Evolutionary conservation across 148 eudicot species (phyloP), one percentile per base, ranked within the genome.

Genomic region (Spergularia marina): DNA sequence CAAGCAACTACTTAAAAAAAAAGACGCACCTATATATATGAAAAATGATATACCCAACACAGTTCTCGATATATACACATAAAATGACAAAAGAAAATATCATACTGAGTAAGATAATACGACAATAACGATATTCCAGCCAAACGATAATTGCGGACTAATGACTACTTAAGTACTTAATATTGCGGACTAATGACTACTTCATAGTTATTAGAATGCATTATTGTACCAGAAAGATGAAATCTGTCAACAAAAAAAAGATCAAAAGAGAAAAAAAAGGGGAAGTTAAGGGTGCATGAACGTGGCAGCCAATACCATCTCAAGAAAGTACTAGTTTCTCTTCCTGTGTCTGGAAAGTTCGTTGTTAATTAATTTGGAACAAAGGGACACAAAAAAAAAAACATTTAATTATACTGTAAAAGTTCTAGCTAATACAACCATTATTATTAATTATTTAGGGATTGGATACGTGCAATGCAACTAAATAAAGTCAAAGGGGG

Each of bases 401-500:
- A 8, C 10, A 6, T 20, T 12, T 23, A 51, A 68, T 21, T 4
- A 68, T 7, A 20, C 10, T 40, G n/a, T 53, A 20, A 5, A 68
- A 21, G 52, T 51, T 49, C 17, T 47, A n/a, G n/a, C n/a, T n/a
- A 44, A 4, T 41, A 68, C 7, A n/a, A 53, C 16, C 6, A 74
- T 30, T 14, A 47, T 36, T 49, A 16, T 36, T 36, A 17, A 23
- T 30, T 30, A 62, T 44, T 44, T 44, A 44, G 10, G 66, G 67
- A 25, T 10, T 47, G 23, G 17, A 64, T 62, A 74, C 70, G 70
- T 52, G 70, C 25, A 65, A 39, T 39, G 53, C 63, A 65, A 65
- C 63, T 53, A 65, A 75, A 30, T 12, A 44, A 66, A 75, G 64
- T 65, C 78, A 75, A 65, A 54, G n/a, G 58, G 68, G 20, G 36